Conservation (phyloP, 2,329 filamentous ascomycete genomes). For the Aspergillaceae sp. region DNA sequence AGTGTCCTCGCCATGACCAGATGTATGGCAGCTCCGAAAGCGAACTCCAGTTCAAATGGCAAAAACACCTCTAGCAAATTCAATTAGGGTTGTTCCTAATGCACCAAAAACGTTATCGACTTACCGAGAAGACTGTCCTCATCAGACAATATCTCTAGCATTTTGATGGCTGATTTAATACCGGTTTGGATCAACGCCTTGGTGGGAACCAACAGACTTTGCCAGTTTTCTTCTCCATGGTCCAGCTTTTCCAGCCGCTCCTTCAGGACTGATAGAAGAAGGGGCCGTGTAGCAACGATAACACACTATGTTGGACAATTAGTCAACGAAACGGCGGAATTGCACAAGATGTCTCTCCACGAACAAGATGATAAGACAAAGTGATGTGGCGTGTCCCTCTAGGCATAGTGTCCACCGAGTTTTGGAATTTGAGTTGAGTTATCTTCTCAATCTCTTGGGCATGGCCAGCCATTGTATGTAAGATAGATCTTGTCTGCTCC, state of each 20-base stretch:
- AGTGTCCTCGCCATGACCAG: constrained; percentile 1
- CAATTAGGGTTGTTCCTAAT: too few relatives aligned
- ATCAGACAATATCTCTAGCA: constrained; percentile 29
- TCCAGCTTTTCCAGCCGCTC: constrained; percentile 26
- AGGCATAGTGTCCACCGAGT: constrained; percentile 26
- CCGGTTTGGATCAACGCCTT: constrained; percentile 31
- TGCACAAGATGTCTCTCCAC: background rate
- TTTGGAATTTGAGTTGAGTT: constrained; percentile 22
- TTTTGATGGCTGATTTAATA: constrained; percentile 36
- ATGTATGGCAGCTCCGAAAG: constrained; percentile 1
- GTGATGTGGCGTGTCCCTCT: constrained; percentile 31
- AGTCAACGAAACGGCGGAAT: background rate
- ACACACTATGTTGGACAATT: constrained; percentile 20
- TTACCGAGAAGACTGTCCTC: constrained; percentile 31
- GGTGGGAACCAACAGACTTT: constrained; percentile 13
- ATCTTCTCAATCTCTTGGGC: constrained; percentile 33
- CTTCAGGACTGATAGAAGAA: constrained; percentile 33
- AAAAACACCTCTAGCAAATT: background rate
- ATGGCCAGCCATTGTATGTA: constrained; percentile 29
- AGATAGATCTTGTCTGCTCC: constrained; percentile 26
- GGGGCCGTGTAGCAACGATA: constrained; percentile 32
- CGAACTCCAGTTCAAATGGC: constrained; percentile 1
- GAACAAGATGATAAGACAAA: constrained; percentile 33
- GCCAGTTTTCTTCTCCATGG: constrained; percentile 3
- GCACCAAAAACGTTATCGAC: background rate